Percentiles rank a stretch among this genome's conserved stretches.
Evolutionary conservation across 768 basidiomycete species (phyloP).

Genomic region (Pulveroboletus frians): DNA sequence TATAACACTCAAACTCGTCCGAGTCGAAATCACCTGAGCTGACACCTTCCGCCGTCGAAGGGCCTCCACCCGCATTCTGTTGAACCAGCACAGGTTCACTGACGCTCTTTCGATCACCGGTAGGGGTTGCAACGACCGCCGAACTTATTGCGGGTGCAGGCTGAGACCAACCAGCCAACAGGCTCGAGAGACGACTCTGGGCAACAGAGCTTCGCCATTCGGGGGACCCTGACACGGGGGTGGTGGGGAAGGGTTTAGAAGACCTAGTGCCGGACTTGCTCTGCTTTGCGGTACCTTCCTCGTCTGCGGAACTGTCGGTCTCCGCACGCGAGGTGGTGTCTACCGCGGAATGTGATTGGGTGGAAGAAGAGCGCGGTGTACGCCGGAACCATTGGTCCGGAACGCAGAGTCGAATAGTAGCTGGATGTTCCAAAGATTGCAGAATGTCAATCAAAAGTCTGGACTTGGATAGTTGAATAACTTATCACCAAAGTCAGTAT

Average conservation of each 20-base stretch:
- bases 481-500: constrained; percentile 8
- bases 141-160: constrained; percentile 38
- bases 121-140: constrained; percentile 22
- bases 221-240: constrained; percentile 28
- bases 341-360: constrained; percentile 48
- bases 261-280: constrained; percentile 29
- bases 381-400: constrained; percentile 79
- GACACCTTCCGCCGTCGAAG: constrained; percentile 27
- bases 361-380: constrained; percentile 48
- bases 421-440: constrained; percentile 6
- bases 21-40: constrained; percentile 32
- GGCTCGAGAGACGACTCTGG: constrained; percentile 55
- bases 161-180: constrained; percentile 65
- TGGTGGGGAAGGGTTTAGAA: constrained; percentile 14
- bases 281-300: constrained; percentile 62
- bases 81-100: constrained; percentile 67
- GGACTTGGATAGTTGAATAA: constrained; percentile 9
- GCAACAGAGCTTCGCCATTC: constrained; percentile 54
- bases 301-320: constrained; percentile 27
- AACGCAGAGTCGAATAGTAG: constrained; percentile 56
- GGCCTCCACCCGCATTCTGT: constrained; percentile 35
- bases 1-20: constrained; percentile 59
- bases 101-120: constrained; percentile 52
- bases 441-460: constrained; percentile 13
- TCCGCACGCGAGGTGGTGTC: constrained; percentile 27